These are phyloP conservation scores for Heterobasidion irregulare DNA, from an alignment of 1,284 basidiomycete species.

Conservation along the genomic window DNA sequence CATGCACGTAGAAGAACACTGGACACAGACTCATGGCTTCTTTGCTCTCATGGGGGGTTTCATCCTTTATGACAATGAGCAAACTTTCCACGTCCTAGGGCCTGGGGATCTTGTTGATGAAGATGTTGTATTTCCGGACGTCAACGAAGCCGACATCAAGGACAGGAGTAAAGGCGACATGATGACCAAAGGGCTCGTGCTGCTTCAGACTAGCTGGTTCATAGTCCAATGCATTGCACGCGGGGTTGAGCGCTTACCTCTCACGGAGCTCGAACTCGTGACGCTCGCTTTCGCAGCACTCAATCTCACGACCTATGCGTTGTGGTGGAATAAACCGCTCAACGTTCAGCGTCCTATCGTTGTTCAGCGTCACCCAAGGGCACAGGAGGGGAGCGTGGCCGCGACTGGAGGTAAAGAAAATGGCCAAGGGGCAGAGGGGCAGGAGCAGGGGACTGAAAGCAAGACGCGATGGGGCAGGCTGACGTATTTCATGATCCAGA, in stretches of 20 bases:
- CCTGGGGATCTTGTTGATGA: slow-evolving; percentile 10
- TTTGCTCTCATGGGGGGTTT: slow-evolving; percentile 16
- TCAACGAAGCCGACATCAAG: slow-evolving; percentile 11
- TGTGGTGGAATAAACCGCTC: not conserved
- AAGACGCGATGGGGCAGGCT: too few species aligned
- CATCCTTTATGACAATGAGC: slow-evolving; percentile 7
- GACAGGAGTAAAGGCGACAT: slow-evolving; percentile 17
- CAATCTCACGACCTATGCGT: not conserved
- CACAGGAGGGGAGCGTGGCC: too few species aligned
- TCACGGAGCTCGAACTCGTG: slow-evolving; percentile 18
- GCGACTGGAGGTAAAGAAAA: too few species aligned
- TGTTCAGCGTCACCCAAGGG: not conserved
- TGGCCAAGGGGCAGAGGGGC: too few species aligned
- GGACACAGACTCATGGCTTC: slow-evolving; percentile 12
- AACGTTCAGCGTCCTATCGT: not conserved
- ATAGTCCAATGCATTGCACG: slow-evolving; percentile 16
- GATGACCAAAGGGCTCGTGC: slow-evolving; percentile 14
- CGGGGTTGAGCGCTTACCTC: slow-evolving; percentile 7
- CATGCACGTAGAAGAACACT: not conserved
- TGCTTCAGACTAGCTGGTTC: slow-evolving; percentile 20
- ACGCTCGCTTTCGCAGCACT: slow-evolving; percentile 9
- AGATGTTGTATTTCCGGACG: slow-evolving; percentile 5
- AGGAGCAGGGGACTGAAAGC: too few species aligned
- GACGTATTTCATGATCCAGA: too few species aligned
- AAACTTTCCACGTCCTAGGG: slow-evolving; percentile 6